phyloP scores from a whole-genome alignment of 176 grass and related monocot species.

The Oryza glaberrima region DNA sequence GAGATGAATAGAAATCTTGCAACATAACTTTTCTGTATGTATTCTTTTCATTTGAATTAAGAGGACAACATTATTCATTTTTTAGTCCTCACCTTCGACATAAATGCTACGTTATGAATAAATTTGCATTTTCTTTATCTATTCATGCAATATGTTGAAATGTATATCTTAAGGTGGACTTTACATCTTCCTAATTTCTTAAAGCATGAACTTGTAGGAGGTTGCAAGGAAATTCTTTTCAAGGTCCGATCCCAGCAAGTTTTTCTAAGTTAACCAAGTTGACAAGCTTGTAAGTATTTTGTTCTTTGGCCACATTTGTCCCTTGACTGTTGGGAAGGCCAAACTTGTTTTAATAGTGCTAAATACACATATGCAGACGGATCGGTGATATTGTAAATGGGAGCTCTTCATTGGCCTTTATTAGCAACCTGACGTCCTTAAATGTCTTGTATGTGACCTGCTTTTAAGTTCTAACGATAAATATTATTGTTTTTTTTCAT shows the following conservation, averaged over 20 bases:
- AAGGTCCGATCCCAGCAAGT: conserved; percentile 47
- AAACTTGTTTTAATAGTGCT: not conserved
- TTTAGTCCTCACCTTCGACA: not conserved
- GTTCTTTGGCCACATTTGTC: not conserved
- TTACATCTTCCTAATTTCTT: too few relatives aligned
- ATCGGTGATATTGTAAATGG: conserved; percentile 67
- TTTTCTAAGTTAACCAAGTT: conserved; percentile 33
- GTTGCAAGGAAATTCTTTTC: conserved; percentile 54
- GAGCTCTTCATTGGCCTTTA: conserved; percentile 56
- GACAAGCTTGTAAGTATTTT: conserved; percentile 38
- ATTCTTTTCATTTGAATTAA: not conserved
- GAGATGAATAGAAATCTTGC: too few relatives aligned
- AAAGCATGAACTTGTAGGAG: conserved; percentile 29
- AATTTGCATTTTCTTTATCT: not conserved
- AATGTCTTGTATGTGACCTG: conserved; percentile 42
- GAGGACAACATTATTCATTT: not conserved
- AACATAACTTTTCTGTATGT: not conserved
- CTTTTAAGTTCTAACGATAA: not conserved
- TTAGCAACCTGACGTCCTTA: conserved; percentile 59
- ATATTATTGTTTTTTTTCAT: not conserved
- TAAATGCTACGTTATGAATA: not conserved
- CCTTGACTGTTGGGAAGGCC: not conserved
- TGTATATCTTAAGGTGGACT: not conserved
- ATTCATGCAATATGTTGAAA: not conserved
- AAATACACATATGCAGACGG: conserved; percentile 40